Conservation (phyloP, 768 basidiomycete genomes). For the Phanerochaete carnosa region DNA sequence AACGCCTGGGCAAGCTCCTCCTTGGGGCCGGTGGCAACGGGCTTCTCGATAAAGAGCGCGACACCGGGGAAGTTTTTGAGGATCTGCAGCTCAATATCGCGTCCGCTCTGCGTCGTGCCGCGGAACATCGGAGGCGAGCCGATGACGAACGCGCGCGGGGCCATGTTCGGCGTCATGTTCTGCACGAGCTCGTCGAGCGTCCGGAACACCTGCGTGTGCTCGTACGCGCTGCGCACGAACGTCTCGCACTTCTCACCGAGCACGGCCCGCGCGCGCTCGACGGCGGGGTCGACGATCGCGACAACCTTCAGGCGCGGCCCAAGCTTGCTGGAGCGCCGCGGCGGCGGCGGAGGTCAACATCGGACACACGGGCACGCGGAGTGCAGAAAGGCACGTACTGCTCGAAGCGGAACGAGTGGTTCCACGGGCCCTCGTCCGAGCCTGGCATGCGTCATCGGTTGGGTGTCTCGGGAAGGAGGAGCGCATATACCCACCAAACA, state of each 20-base stretch:
- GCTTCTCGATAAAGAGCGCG: conserved; percentile 91
- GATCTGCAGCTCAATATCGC: conserved; percentile 87
- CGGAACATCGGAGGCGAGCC: conserved; percentile 95
- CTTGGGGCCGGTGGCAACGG: conserved; percentile 79
- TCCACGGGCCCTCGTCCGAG: conserved; percentile 90
- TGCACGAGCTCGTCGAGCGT: conserved; percentile 83
- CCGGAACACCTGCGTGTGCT: conserved; percentile 81
- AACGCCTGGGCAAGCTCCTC: conserved; percentile 67
- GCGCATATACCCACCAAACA: conserved; percentile 67
- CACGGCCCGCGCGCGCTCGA: conserved; percentile 74
- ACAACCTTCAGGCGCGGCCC: conserved; percentile 95
- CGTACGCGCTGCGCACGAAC: conserved; percentile 94
- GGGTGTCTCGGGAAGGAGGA: not conserved
- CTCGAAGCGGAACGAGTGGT: conserved; percentile 89
- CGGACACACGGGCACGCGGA: not conserved
- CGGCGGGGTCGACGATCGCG: conserved; percentile 88
- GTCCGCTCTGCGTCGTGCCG: conserved; percentile 68
- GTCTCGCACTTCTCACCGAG: conserved; percentile 90
- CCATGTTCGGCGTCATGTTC: conserved; percentile 58
- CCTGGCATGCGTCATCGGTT: conserved; percentile 39
- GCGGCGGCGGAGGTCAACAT: not conserved
- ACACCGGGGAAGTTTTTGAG: conserved; percentile 85
- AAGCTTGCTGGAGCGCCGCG: conserved; percentile 85
- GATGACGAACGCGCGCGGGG: conserved; percentile 81
- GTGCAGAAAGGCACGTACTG: conserved; percentile 48